phyloP scores from a whole-genome alignment of 257 asterid genomes.

The Plantago major region DNA sequence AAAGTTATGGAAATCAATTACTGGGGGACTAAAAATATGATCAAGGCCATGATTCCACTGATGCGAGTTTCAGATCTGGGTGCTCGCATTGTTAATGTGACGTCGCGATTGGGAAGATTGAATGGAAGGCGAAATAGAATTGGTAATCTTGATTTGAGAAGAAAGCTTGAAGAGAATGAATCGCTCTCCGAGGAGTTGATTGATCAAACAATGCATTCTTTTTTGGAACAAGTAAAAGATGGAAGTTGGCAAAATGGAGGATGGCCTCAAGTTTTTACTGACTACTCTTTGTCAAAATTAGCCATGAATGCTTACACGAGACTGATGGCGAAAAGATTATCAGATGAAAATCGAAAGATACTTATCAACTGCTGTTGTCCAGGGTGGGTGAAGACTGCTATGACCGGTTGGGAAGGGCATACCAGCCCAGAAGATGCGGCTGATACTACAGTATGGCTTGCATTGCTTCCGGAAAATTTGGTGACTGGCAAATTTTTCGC shows the following conservation, averaged over 20 bases:
- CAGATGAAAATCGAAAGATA: conserved; percentile 64
- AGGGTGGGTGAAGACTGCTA: conserved; percentile 94
- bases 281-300: conserved; percentile 84
- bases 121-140: conserved; percentile 82
- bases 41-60: conserved; percentile 66
- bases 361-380: conserved; percentile 79
- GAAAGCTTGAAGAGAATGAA: conserved; percentile 50
- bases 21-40: conserved; percentile 75
- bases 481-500: conserved; percentile 72
- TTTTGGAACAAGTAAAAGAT: conserved; percentile 64
- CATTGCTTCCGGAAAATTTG: conserved; percentile 53
- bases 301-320: conserved; percentile 72
- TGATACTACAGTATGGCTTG: conserved; percentile 94
- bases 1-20: conserved; percentile 71
- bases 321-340: conserved; percentile 40
- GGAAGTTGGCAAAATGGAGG: conserved; percentile 75
- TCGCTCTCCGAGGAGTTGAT: conserved; percentile 67
- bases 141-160: conserved; percentile 53
- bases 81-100: conserved; percentile 75
- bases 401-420: conserved; percentile 93
- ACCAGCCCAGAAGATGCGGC: conserved; percentile 87
- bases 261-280: conserved; percentile 86
- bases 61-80: conserved; percentile 65
- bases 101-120: conserved; percentile 80
- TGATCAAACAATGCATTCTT: conserved; percentile 42